Evolutionary conservation across 2,329 filamentous ascomycete genomes (phyloP).

Genomic region (Aspergillus vadensis): DNA sequence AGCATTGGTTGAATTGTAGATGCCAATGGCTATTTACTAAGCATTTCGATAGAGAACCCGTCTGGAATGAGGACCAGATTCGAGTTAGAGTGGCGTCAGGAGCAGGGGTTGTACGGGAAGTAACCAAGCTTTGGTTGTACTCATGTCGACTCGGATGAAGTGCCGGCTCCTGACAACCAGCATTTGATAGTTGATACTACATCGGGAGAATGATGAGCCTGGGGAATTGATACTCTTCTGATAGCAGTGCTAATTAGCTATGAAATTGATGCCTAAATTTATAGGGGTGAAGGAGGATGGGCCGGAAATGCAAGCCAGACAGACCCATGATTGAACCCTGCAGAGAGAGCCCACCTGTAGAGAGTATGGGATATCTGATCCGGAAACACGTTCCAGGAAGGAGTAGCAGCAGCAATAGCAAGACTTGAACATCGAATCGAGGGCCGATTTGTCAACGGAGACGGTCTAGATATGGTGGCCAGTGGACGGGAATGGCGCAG

Average conservation of each 20-base stretch:
- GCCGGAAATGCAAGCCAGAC: not conserved
- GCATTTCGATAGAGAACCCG: not conserved
- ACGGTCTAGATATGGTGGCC: conserved; percentile 21
- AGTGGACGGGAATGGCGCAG: conserved; percentile 8
- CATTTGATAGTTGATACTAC: too few species aligned
- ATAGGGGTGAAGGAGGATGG: not conserved
- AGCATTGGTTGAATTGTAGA: not conserved
- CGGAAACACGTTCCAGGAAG: not conserved
- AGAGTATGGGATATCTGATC: not conserved
- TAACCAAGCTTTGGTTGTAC: not conserved
- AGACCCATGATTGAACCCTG: not conserved
- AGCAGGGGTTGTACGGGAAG: not conserved
- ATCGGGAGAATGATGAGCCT: too few species aligned
- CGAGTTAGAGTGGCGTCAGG: not conserved
- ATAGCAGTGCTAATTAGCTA: too few species aligned
- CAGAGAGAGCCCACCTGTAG: not conserved
- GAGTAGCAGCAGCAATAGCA: not conserved
- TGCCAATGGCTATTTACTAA: not conserved
- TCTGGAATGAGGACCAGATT: not conserved
- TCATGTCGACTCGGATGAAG: not conserved
- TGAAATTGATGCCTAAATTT: too few species aligned
- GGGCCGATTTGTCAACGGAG: conserved; percentile 25
- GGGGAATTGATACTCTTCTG: too few species aligned
- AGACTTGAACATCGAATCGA: conserved; percentile 5
- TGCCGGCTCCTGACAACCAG: not conserved